phyloP scores from a whole-genome alignment of 2,329 filamentous ascomycete species.

The Fusarium sarcochroum region DNA sequence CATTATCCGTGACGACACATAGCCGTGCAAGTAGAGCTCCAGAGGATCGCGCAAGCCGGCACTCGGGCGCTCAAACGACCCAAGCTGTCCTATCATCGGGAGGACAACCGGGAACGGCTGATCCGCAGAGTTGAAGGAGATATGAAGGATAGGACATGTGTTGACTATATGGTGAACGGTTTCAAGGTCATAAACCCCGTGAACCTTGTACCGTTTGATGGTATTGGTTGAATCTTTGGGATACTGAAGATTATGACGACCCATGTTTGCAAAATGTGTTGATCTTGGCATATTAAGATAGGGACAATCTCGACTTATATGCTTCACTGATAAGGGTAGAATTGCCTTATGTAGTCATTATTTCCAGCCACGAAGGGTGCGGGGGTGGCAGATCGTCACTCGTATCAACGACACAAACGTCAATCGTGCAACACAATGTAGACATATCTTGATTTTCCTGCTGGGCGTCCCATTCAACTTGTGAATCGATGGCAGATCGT shows the following conservation, averaged over 20 bases:
- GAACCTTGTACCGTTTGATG: conserved; percentile 75
- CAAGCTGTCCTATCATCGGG: conserved; percentile 90
- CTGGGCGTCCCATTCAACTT: too few relatives aligned
- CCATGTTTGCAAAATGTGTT: conserved; percentile 47
- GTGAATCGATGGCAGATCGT: too few relatives aligned
- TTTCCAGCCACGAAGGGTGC: neutral
- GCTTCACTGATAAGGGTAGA: conserved; percentile 10
- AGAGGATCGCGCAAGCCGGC: conserved; percentile 74
- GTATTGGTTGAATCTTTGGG: conserved; percentile 75
- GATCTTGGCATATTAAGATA: neutral
- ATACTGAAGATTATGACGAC: conserved; percentile 66
- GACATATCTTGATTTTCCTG: too few relatives aligned
- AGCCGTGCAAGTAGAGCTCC: conserved; percentile 87
- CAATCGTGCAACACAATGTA: too few relatives aligned
- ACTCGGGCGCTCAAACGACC: conserved; percentile 75
- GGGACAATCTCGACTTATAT: conserved; percentile 11
- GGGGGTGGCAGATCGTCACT: too few relatives aligned
- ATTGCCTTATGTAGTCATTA: conserved; percentile 25
- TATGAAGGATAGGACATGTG: conserved; percentile 80
- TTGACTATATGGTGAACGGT: conserved; percentile 84
- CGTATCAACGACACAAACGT: too few relatives aligned
- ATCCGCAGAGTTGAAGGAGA: conserved; percentile 77
- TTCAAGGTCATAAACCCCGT: conserved; percentile 78
- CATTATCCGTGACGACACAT: conserved; percentile 84
- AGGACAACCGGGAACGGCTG: conserved; percentile 82